Evolutionary conservation across 305 asterid species (phyloP), one percentile per base, ranked within the genome.

Genomic region (Ilex paraguariensis): DNA sequence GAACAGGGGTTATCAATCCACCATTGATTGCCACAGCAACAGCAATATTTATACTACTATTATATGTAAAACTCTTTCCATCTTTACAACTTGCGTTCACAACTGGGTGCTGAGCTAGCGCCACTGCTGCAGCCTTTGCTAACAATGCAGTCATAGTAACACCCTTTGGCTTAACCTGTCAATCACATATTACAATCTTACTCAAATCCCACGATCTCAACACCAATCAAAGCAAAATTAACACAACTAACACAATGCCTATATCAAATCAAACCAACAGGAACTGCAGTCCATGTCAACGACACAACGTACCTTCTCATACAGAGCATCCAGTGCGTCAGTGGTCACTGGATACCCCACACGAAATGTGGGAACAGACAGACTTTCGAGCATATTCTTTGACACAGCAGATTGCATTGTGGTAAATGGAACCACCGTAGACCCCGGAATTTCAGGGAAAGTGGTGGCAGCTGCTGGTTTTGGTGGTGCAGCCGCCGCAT

Each of bases 91-190:
- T 54, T 28, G 99, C 74, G 60, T 90, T 90, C 81, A 93, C 96
- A 70, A 93, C 93, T 5, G 99, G 99, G 72, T 93, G 96, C 73
- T 90, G 96, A 67, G 71, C 90, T 73, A 93, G 73, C 16, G 99
- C 97, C 95, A 90, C 75, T 4, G 99, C 97, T 28, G 90, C 93
- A 61, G 99, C 99, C 81, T 88, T 93, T 1, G 96, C 99, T 67
- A 93, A 64, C 78, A 93, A 73, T 0, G 93, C 99, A 0, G 97
- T 93, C 96, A 93, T 90, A 69, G 97, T 93, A 30, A 93, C 96
- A 49, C 97, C 97, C 81, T 91, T 88, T 12, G 79, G 73, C 79
- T 82, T 76, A 46, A 72, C 90, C 97, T 90, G 68, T 66, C 28
- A 36, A 36, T 36, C 9, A 5, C 42, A 36, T 36, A 36, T 36